A percentile compares a stretch with the other conserved stretches of the same genome.
These are phyloP conservation scores for Lepiota brunneoincarnata DNA, from an alignment of 768 basidiomycete genomes.

Conservation along the genomic window DNA sequence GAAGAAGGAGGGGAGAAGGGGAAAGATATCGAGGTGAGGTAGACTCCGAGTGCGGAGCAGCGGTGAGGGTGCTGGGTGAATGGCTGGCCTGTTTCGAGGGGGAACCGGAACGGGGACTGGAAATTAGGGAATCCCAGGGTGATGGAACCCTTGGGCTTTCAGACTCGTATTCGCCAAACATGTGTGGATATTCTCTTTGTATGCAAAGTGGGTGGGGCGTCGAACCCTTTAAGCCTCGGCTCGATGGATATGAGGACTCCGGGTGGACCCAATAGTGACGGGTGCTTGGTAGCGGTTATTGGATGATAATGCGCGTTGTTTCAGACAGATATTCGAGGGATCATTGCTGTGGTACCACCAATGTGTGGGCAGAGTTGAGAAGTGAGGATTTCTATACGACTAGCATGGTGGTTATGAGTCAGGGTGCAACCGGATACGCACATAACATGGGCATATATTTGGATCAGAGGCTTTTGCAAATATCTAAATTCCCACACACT, in stretches of 20 bases:
- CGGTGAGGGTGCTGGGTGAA: conserved; percentile 19
- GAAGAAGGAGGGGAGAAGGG: conserved; percentile 21
- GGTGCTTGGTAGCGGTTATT: conserved; percentile 5
- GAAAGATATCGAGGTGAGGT: conserved; percentile 1
- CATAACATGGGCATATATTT: background rate
- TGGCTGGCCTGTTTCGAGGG: conserved; percentile 30
- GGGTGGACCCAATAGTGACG: conserved; percentile 14
- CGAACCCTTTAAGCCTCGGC: background rate
- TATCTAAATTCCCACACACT: background rate
- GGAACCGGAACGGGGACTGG: conserved; percentile 44
- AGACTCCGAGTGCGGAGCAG: background rate
- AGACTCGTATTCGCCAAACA: conserved; percentile 84
- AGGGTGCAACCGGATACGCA: background rate
- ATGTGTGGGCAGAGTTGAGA: background rate
- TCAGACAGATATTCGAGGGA: conserved; percentile 26
- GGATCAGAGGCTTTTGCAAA: background rate
- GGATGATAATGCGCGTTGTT: background rate
- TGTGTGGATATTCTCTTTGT: conserved; percentile 1
- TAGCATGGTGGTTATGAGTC: conserved; percentile 11
- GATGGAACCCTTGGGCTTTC: conserved; percentile 78
- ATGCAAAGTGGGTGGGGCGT: conserved; percentile 9
- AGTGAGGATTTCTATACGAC: background rate
- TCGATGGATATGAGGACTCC: background rate
- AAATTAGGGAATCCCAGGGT: conserved; percentile 79
- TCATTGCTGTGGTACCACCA: conserved; percentile 21